A percentile compares a stretch with the other conserved stretches of the same genome.
Conservation (phyloP, 2,329 filamentous ascomycete species). For the Rutstroemia sp. region DNA sequence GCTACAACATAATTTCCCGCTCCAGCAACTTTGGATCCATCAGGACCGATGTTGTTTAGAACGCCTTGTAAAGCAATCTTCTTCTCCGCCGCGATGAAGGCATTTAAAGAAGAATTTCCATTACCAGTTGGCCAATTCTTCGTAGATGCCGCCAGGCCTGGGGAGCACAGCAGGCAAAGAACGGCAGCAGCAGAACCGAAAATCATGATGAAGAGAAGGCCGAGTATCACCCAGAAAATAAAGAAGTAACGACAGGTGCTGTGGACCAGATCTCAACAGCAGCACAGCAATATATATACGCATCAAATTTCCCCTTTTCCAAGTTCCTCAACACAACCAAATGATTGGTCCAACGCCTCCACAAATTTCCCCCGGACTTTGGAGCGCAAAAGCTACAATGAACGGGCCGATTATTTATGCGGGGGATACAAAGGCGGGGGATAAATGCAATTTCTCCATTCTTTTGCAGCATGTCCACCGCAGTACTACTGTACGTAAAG, state of each 20-base stretch:
- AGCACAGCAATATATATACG: too few species aligned
- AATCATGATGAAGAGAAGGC: background rate
- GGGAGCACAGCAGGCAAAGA: background rate
- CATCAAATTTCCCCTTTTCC: too few species aligned
- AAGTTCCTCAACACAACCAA: too few species aligned
- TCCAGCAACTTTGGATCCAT: conserved; percentile 40
- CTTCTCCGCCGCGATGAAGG: conserved; percentile 39
- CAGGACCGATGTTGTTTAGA: conserved; percentile 47
- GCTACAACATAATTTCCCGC: conserved; percentile 47
- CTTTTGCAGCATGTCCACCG: too few species aligned
- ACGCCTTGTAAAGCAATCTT: conserved; percentile 42
- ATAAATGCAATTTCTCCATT: too few species aligned
- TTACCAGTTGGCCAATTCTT: background rate
- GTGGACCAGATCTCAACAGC: too few species aligned
- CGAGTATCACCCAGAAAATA: too few species aligned
- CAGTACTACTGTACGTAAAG: too few species aligned
- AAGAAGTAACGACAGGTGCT: too few species aligned
- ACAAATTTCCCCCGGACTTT: background rate
- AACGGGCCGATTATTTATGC: conserved; percentile 1
- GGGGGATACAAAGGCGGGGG: background rate
- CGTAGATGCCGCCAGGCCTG: background rate
- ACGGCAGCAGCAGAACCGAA: background rate
- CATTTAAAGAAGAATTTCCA: conserved; percentile 16
- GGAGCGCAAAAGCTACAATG: background rate
- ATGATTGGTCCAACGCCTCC: too few species aligned